Evolutionary conservation across 176 grass and related monocot species (phyloP), one percentile per base, ranked within the genome.

Genomic region (Triticum timopheevii): DNA sequence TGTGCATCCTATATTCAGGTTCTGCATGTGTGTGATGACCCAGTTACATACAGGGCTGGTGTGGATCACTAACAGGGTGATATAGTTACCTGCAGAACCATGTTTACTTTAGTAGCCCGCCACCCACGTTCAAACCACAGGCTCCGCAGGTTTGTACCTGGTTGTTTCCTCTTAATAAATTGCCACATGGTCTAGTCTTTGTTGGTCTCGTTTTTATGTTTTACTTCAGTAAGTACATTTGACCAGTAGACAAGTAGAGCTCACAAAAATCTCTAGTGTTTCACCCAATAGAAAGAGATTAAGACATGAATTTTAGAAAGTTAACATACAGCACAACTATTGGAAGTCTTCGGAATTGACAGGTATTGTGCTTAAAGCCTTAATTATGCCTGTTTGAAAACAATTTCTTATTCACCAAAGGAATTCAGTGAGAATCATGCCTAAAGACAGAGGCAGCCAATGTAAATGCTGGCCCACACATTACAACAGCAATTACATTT

Each of bases 41-140:
- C 47, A 79, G 66, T 45, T 52, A 54, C 25, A 16, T 54, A 54
- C 15, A 33, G 25, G 86, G 78, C 39, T 30, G 19, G 33, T 72
- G 70, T 47, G 66, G 6, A 78, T 71, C 35, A 81, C 22, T n/a
- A 81, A 72, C 64, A 86, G 62, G 49, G 59, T 85, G 62, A 36
- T 25, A 77, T 50, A 71, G 25, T 77, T 77, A 40, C 78, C 49
- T 78, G 30, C 50, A 86, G 79, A 77, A 62, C 30, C 27, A 86
- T 82, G 78, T 9, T 39, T 79, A 70, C 69, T 73, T 84, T 52
- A 17, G 49, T 52, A 52, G 16, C 16, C 49, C 5, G 49, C 49
- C 49, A 52, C 16, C 49, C 49, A 52, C 15, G 49, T 7, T 52
- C 15, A 52, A 52, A 2, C 49, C 49, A 0, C 49, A 52, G 49